A percentile compares a stretch with the other conserved stretches of the same genome.
These are phyloP conservation scores for Chaetomiaceae sp. DNA, from an alignment of 2,329 filamentous ascomycete species.

Conservation along the genomic window DNA sequence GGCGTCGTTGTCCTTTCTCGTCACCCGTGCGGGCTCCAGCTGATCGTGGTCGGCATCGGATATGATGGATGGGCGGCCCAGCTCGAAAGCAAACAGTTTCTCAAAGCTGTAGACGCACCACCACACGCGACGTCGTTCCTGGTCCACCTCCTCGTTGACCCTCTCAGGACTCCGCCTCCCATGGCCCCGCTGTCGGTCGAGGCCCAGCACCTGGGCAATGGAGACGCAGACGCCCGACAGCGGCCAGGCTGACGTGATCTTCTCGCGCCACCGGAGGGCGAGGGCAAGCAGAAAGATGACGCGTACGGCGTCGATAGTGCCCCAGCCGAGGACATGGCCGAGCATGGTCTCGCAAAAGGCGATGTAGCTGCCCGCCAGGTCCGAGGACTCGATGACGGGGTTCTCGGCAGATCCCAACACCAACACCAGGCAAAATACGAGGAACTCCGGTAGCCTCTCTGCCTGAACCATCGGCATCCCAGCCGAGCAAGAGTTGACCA, in stretches of 20 bases:
- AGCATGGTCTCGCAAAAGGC: conserved; percentile 1
- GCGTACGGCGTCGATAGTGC: conserved; percentile 1
- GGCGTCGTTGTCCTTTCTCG: neutral
- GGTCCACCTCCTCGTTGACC: neutral
- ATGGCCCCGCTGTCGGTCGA: neutral
- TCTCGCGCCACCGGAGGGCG: neutral
- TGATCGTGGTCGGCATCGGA: conserved; percentile 1
- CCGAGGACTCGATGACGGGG: neutral
- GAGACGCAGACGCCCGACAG: neutral
- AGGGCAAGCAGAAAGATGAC: conserved; percentile 1
- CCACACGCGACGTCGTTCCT: conserved; percentile 3
- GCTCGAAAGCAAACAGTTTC: conserved; percentile 4
- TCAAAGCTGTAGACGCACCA: conserved; percentile 7
- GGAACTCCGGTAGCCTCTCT: neutral
- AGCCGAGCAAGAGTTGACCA: neutral
- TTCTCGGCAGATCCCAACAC: neutral
- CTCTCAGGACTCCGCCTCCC: neutral
- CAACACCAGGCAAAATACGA: neutral
- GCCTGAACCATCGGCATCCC: neutral
- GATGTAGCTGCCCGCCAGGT: neutral
- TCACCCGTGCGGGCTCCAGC: neutral
- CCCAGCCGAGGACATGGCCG: conserved; percentile 1
- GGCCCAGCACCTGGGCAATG: neutral
- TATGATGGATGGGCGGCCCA: conserved; percentile 1
- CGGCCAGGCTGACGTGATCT: conserved; percentile 1